Conservation (phyloP, 257 asterid genomes). For the Fraxinus cuspidata region DNA sequence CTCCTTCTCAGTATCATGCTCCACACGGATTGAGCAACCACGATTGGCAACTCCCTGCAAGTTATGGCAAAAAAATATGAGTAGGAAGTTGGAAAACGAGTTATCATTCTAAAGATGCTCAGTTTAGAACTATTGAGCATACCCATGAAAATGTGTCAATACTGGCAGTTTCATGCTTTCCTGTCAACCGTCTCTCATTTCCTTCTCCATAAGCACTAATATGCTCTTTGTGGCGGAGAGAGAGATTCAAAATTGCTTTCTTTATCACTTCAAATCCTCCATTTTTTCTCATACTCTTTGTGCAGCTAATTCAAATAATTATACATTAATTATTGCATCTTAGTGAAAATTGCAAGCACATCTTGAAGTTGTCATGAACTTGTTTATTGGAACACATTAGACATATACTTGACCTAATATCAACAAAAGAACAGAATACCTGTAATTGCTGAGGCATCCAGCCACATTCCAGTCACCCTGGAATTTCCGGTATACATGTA, state of each 20-base stretch:
- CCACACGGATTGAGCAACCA: constrained; percentile 98
- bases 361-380: neutral
- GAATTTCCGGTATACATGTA: neutral
- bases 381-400: no score
- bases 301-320: constrained; percentile 48
- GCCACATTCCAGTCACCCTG: constrained; percentile 99
- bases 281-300: constrained; percentile 91
- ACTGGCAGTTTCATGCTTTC: constrained; percentile 96
- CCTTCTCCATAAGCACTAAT: constrained; percentile 99
- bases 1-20: constrained; percentile 88
- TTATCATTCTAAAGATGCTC: neutral
- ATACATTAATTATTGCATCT: constrained; percentile 13
- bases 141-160: constrained; percentile 91
- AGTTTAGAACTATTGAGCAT: constrained; percentile 23
- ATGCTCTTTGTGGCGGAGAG: constrained; percentile 93
- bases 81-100: neutral
- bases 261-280: constrained; percentile 90
- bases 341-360: neutral
- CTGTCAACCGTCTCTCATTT: constrained; percentile 92
- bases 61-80: neutral
- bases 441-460: constrained; percentile 89
- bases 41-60: constrained; percentile 98
- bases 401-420: neutral
- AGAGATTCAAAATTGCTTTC: constrained; percentile 88
- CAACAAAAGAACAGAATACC: constrained; percentile 42